phyloP scores from a whole-genome alignment of 805 yeast species.

The Sungouiozyma intestinalis region DNA sequence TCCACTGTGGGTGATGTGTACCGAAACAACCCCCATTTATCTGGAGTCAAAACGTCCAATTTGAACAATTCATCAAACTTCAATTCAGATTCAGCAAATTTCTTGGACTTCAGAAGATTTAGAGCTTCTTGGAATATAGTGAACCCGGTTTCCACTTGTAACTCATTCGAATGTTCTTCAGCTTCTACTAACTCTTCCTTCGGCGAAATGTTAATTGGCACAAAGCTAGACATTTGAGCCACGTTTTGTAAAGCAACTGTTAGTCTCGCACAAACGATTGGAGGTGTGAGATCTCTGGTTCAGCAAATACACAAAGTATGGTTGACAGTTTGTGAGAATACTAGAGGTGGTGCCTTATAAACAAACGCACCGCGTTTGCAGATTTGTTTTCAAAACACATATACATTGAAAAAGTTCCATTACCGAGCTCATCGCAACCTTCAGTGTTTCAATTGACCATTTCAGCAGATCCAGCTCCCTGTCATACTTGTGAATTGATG shows the following conservation, averaged over 20 bases:
- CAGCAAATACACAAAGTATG: too few relatives aligned
- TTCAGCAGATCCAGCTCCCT: background rate
- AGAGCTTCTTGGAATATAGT: constrained; percentile 66
- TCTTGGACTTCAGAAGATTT: constrained; percentile 40
- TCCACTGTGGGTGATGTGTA: constrained; percentile 56
- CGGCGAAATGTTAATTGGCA: constrained; percentile 69
- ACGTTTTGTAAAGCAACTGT: too few relatives aligned
- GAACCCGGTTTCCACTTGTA: constrained; percentile 81
- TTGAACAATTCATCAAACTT: constrained; percentile 54
- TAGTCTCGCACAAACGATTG: too few relatives aligned
- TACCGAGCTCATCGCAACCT: background rate
- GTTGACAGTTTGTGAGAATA: too few relatives aligned
- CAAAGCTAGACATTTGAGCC: constrained; percentile 45
- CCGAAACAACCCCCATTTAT: constrained; percentile 30
- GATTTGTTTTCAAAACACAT: too few relatives aligned
- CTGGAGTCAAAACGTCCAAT: constrained; percentile 51
- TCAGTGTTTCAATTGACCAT: background rate
- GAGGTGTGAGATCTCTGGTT: too few relatives aligned
- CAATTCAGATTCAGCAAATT: constrained; percentile 39
- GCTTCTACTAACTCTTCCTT: constrained; percentile 60
- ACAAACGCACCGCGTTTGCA: too few relatives aligned
- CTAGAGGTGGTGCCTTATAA: too few relatives aligned
- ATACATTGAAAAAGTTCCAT: background rate
- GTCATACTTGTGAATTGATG: background rate
- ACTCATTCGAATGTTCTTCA: constrained; percentile 84